A percentile compares a stretch with the other conserved stretches of the same genome.
These are phyloP conservation scores for Metarhizium rileyi DNA, from an alignment of 2,329 filamentous ascomycete species.

Conservation along the genomic window DNA sequence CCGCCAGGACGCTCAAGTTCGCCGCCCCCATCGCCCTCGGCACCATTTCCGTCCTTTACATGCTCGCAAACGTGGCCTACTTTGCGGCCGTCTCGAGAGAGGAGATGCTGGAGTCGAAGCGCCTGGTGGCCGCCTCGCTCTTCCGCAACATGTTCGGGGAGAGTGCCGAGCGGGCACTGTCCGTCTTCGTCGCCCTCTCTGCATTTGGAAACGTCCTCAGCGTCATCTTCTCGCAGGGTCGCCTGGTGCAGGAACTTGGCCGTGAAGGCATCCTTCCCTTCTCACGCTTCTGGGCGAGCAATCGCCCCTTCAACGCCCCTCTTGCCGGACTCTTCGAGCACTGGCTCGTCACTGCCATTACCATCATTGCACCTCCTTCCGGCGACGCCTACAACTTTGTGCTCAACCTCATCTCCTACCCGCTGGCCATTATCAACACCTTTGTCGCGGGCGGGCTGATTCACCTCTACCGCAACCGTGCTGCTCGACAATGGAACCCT, in stretches of 20 bases:
- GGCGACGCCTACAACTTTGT: conserved; percentile 59
- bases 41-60: conserved; percentile 51
- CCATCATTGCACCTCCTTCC: conserved; percentile 57
- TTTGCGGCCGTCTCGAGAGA: conserved; percentile 48
- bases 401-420: conserved; percentile 54
- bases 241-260: conserved; percentile 56
- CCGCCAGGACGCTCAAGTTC: conserved; percentile 53
- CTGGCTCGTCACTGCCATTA: conserved; percentile 53
- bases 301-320: conserved; percentile 53
- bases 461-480: conserved; percentile 41
- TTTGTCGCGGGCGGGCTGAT: conserved; percentile 44
- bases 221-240: conserved; percentile 59
- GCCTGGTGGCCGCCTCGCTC: conserved; percentile 43
- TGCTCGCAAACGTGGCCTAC: conserved; percentile 58
- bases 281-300: conserved; percentile 52
- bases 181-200: conserved; percentile 57
- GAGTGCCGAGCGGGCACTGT: conserved; percentile 47
- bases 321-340: conserved; percentile 53
- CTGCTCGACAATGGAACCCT: conserved; percentile 40
- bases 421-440: conserved; percentile 47
- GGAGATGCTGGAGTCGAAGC: conserved; percentile 40
- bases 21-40: conserved; percentile 53
- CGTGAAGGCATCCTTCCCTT: conserved; percentile 58
- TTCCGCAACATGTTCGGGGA: conserved; percentile 47
- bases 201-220: conserved; percentile 58